Evolutionary conservation across 1,139 yeast species (phyloP), one percentile per base, ranked within the genome.

Genomic region (Yamadazyma atmosphaerica): DNA sequence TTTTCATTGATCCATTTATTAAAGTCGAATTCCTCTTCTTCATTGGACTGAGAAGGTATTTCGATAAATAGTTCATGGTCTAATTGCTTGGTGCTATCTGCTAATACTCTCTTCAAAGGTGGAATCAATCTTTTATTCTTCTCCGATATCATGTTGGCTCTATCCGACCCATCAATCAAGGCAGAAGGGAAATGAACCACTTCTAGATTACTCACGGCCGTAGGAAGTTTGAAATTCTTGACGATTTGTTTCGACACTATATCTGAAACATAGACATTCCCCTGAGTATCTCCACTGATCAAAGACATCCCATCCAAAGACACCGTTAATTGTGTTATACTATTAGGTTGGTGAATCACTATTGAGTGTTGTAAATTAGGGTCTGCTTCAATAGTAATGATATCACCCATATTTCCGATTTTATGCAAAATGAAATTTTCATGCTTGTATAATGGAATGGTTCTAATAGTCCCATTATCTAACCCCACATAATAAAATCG

Each of bases 271-370:
- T 76, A 74, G 1, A 87, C 79, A 27, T 77, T 70, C 1, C 98
- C 98, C 14, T 56, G 56, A 0, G 72, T 61, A 55, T 87, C 95
- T 16, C 97, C 98, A 8, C 90, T 79, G 2, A 86, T 65, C 8
- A 92, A 54, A 32, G 68, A 60, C 16, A 90, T 80, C 2, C 94
- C 96, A 55, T 92, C 98, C 53, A 85, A 67, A 1, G 90, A 81
- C 2, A 87, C 60, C 2, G 66, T 66, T 38, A 89, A 46, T 23
- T 77, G 65, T 0, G 86, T 75, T 4, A 84, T 77, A 7, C 36
- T 32, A 28, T 61, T 66, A 4, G 33, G 24, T 33, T 71, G 74
- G 48, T 83, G 87, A 34, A 80, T 84, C 7, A 80, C 79, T 33
- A 83, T 74, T 0, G 87, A 75, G 9, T 68, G 66, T 13, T 63